Conservation (phyloP, 768 basidiomycete species). For the Collybia sordida region DNA sequence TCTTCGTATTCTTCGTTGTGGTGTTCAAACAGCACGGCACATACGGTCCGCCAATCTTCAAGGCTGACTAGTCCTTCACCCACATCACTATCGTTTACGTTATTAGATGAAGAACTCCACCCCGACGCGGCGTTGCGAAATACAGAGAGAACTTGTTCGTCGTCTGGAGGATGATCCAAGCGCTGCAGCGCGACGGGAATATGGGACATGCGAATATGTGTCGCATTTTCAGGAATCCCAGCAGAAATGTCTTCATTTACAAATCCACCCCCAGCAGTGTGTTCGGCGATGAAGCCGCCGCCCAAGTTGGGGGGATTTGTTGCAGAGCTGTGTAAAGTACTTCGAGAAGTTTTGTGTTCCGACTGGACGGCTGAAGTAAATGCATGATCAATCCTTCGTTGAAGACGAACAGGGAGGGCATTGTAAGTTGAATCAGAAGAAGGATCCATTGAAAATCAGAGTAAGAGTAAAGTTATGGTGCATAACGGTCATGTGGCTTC, state of each 20-base stretch:
- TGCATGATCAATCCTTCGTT: slow-evolving; percentile 49
- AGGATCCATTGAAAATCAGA: too few species aligned
- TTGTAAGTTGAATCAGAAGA: slow-evolving; percentile 23
- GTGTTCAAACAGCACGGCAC: slow-evolving; percentile 67
- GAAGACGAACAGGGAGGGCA: slow-evolving; percentile 39
- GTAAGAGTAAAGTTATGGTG: too few species aligned
- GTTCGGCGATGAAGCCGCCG: slow-evolving; percentile 6
- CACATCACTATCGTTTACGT: slow-evolving; percentile 11
- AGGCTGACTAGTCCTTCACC: slow-evolving; percentile 45
- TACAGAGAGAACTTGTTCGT: slow-evolving; percentile 68
- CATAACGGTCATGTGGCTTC: too few species aligned
- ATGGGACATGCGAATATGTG: slow-evolving; percentile 50
- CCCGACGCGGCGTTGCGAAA: slow-evolving; percentile 77
- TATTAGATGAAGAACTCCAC: slow-evolving; percentile 45
- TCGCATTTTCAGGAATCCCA: slow-evolving; percentile 9
- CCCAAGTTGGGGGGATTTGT: neutral
- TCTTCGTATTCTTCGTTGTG: slow-evolving; percentile 24
- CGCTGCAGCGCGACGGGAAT: slow-evolving; percentile 62
- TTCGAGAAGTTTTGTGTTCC: neutral
- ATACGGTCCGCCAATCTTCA: slow-evolving; percentile 81
- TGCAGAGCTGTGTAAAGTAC: too few species aligned
- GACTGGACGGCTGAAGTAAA: slow-evolving; percentile 30
- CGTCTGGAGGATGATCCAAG: slow-evolving; percentile 69
- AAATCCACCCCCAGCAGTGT: slow-evolving; percentile 20
- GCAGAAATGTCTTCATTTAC: slow-evolving; percentile 14